A percentile compares a stretch with the other conserved stretches of the same genome.
Conservation (phyloP, 345 rosid species). For the Syzygium grande region DNA sequence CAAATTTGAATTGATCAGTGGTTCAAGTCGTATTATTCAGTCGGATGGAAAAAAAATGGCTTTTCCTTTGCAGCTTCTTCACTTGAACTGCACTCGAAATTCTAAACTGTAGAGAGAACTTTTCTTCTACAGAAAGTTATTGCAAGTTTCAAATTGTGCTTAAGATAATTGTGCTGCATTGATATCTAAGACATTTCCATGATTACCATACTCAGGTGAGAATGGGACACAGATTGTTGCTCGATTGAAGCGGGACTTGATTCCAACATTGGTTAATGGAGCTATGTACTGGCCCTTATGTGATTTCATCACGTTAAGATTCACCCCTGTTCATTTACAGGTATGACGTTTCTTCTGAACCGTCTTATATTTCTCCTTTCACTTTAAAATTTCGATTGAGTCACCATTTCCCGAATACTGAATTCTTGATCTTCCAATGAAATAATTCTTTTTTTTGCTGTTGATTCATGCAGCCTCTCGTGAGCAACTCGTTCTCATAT, state of each 20-base stretch:
- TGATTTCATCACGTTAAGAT: conserved; percentile 80
- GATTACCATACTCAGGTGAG: conserved; percentile 51
- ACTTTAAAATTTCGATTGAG: not conserved
- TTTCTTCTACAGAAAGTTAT: not conserved
- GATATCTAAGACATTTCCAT: not conserved
- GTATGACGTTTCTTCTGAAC: conserved; percentile 16
- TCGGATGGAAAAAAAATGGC: not conserved
- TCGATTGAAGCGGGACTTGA: conserved; percentile 64
- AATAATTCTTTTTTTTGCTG: not conserved
- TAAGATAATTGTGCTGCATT: not conserved
- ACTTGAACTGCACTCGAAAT: not conserved
- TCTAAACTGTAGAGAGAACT: not conserved
- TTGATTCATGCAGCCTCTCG: conserved; percentile 56
- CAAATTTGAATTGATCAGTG: not conserved
- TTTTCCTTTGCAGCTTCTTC: not conserved
- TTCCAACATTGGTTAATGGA: conserved; percentile 63
- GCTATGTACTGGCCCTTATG: conserved; percentile 87
- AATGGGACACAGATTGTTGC: conserved; percentile 43
- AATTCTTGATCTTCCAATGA: not conserved
- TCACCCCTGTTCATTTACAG: conserved; percentile 84
- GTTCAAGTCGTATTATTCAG: not conserved
- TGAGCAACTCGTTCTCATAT: conserved; percentile 88
- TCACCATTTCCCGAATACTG: not conserved
- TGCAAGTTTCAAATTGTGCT: not conserved
- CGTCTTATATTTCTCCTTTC: not conserved